These are phyloP conservation scores for Fusarium haematococcum DNA, from an alignment of 2,329 filamentous ascomycete species.

Conservation along the genomic window DNA sequence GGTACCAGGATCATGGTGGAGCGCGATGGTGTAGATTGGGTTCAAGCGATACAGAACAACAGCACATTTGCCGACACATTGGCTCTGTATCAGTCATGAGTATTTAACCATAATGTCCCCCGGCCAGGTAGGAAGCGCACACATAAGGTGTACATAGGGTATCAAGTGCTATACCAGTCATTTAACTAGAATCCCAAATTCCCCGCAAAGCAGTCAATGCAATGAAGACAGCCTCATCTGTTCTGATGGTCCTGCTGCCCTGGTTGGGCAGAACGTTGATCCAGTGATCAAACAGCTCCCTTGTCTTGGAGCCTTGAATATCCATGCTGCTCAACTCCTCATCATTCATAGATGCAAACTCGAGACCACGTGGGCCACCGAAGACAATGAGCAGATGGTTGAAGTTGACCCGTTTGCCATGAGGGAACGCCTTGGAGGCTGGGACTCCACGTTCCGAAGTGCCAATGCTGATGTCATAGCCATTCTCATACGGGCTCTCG, in stretches of 20 bases:
- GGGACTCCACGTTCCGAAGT: conserved; percentile 81
- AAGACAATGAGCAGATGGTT: conserved; percentile 83
- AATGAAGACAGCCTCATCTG: conserved; percentile 86
- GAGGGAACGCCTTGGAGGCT: conserved; percentile 59
- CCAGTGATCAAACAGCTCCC: conserved; percentile 85
- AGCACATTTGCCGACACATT: conserved; percentile 47
- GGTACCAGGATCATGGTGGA: conserved; percentile 44
- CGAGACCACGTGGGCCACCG: conserved; percentile 83
- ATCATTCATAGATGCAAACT: conserved; percentile 77
- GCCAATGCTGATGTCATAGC: conserved; percentile 86
- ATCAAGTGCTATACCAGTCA: conserved; percentile 37
- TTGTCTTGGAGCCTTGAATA: conserved; percentile 72
- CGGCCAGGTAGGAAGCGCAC: neutral
- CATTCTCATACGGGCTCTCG: conserved; percentile 78
- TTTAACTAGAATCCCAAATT: conserved; percentile 59
- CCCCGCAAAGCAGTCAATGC: conserved; percentile 76
- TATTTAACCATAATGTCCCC: conserved; percentile 15
- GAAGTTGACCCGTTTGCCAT: conserved; percentile 61
- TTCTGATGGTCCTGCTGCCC: conserved; percentile 84
- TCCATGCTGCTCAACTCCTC: conserved; percentile 68
- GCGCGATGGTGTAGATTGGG: conserved; percentile 37
- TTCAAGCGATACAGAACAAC: conserved; percentile 41
- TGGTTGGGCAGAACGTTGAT: conserved; percentile 84
- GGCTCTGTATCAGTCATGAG: conserved; percentile 43
- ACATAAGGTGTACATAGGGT: conserved; percentile 29